A percentile compares a stretch with the other conserved stretches of the same genome.
Evolutionary conservation across 148 eudicot species (phyloP).

Genomic region (Gaultheria prostrata): DNA sequence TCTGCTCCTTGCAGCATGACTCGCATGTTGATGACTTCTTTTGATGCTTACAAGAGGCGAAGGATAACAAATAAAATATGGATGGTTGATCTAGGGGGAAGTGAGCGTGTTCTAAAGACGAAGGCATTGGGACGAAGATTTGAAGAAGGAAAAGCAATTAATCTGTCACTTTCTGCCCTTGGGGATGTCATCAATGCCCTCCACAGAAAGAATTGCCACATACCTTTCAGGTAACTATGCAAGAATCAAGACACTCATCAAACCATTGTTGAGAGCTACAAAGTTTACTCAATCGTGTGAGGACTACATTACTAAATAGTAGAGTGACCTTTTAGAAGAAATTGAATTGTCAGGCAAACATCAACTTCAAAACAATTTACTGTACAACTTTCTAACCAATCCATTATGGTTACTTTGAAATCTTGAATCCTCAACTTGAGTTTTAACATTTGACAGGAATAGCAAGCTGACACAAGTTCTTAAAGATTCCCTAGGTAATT

Average conservation of each 20-base stretch:
- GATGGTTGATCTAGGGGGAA: slow-evolving; percentile 32
- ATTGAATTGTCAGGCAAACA: neutral
- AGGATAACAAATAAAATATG: slow-evolving; percentile 25
- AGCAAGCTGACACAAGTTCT: slow-evolving; percentile 35
- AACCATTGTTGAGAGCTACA: neutral
- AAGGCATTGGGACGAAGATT: slow-evolving; percentile 29
- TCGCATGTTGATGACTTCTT: slow-evolving; percentile 24
- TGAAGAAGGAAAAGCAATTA: slow-evolving; percentile 33
- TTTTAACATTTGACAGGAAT: slow-evolving; percentile 22
- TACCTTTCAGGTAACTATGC: slow-evolving; percentile 25
- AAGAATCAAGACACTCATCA: neutral
- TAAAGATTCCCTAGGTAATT: slow-evolving; percentile 31
- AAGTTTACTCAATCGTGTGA: neutral
- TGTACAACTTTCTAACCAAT: neutral
- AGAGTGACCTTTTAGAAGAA: neutral
- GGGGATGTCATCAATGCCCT: slow-evolving; percentile 32
- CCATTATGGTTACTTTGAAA: neutral
- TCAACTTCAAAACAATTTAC: neutral
- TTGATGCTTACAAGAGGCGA: slow-evolving; percentile 21
- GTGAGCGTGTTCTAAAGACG: slow-evolving; percentile 28
- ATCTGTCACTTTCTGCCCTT: slow-evolving; percentile 30
- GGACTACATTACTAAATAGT: neutral
- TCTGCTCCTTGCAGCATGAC: slow-evolving; percentile 22
- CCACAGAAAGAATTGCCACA: slow-evolving; percentile 25
- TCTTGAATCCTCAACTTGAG: neutral